Percentiles rank a stretch among this genome's conserved stretches.
phyloP scores from a whole-genome alignment of 2,329 filamentous ascomycete genomes.

The Hirsutella rhossiliensis region DNA sequence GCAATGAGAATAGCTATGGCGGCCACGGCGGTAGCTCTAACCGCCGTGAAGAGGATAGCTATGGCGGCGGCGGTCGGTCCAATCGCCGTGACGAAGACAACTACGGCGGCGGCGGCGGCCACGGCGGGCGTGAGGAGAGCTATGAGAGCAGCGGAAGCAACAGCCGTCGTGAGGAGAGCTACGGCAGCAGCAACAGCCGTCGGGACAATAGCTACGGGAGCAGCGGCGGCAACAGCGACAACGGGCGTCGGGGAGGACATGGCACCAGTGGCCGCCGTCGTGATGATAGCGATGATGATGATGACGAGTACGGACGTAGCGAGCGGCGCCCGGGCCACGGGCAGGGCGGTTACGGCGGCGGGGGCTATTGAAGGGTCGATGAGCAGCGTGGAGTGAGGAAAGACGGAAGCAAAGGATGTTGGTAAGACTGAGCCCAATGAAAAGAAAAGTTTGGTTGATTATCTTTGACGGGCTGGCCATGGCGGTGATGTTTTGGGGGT shows the following conservation, averaged over 20 bases:
- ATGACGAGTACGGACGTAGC: neutral
- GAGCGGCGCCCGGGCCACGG: neutral
- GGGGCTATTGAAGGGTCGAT: neutral
- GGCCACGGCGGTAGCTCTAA: slow-evolving; percentile 9
- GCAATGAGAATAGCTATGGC: slow-evolving; percentile 5
- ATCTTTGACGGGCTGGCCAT: no score
- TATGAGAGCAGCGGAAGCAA: slow-evolving; percentile 3
- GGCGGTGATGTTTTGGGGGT: no score
- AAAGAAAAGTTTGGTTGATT: no score
- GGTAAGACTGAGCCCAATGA: no score
- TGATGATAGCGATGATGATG: neutral
- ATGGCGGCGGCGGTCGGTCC: slow-evolving; percentile 1
- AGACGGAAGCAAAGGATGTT: no score
- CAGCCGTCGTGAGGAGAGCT: slow-evolving; percentile 2
- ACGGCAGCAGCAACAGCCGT: slow-evolving; percentile 2
- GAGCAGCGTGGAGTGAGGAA: no score
- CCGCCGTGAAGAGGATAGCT: slow-evolving; percentile 10
- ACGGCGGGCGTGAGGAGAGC: slow-evolving; percentile 2
- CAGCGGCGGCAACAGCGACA: slow-evolving; percentile 3
- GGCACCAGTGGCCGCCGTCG: neutral
- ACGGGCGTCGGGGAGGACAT: neutral
- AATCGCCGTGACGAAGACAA: slow-evolving; percentile 6
- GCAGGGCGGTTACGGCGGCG: neutral
- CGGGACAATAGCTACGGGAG: slow-evolving; percentile 11
- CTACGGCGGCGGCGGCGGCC: slow-evolving; percentile 8